These are phyloP conservation scores for Ceratobasidium sp. DNA, from an alignment of 1,284 basidiomycete species.

Conservation along the genomic window DNA sequence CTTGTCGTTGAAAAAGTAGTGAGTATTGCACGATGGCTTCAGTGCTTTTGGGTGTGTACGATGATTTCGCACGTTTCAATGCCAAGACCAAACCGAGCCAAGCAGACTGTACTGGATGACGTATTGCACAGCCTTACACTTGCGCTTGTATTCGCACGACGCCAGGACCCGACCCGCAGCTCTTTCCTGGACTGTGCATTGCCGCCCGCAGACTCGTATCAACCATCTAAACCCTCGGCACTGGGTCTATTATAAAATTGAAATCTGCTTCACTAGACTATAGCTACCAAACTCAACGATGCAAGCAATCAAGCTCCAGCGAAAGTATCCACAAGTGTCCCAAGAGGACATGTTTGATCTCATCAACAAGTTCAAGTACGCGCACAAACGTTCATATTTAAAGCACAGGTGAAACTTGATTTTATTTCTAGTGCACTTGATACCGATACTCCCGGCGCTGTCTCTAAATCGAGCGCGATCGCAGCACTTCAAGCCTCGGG, in stretches of 20 bases:
- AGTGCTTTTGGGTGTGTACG: too few species aligned
- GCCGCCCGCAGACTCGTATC: slow-evolving; percentile 33
- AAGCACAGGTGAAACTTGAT: slow-evolving; percentile 16
- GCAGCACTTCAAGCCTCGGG: slow-evolving; percentile 82
- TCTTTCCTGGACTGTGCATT: slow-evolving; percentile 24
- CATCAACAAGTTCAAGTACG: slow-evolving; percentile 94
- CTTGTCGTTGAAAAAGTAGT: too few species aligned
- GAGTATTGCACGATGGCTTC: too few species aligned
- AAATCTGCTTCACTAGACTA: background rate
- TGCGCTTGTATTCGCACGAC: slow-evolving; percentile 37
- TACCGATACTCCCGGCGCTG: slow-evolving; percentile 87
- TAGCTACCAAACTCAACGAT: slow-evolving; percentile 60
- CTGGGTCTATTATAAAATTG: background rate
- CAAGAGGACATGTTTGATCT: slow-evolving; percentile 94
- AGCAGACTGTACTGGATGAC: slow-evolving; percentile 10
- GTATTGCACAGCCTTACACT: slow-evolving; percentile 37
- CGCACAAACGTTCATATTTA: slow-evolving; percentile 49
- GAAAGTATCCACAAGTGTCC: slow-evolving; percentile 93
- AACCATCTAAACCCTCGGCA: slow-evolving; percentile 8
- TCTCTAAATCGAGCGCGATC: slow-evolving; percentile 87
- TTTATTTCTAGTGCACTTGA: slow-evolving; percentile 74
- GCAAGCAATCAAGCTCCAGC: slow-evolving; percentile 91
- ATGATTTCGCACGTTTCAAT: background rate
- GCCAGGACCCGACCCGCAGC: slow-evolving; percentile 39
- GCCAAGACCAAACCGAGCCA: background rate